Base-by-base conservation (phyloP, 2,329 filamentous ascomycete species). In the Hirsutella thompsonii region DNA sequence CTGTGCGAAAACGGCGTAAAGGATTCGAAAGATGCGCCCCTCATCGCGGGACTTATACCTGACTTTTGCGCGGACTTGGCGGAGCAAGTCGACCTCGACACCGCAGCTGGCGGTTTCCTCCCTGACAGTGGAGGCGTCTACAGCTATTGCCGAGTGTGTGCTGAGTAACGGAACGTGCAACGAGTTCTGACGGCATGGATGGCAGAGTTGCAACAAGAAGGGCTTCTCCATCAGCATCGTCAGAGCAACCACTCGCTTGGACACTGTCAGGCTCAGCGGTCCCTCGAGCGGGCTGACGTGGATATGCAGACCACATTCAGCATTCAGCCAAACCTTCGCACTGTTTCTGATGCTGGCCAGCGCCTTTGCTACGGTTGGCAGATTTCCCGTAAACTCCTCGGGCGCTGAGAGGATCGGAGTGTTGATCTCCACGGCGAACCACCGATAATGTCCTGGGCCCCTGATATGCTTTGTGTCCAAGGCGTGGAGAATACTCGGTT, bases 381-480 rank as follows among this genome's bases (percentile, higher is more conserved):
- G 46, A 9, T 41, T 37, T 9, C 40, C 20, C 13, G 40, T 36
- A 14, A 56, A 45, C 36, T 55, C 49, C 36, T 41, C 33, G 13
- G 42, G 28, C 18, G 20, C 38, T 16, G 30, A 41, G 8, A 56
- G 39, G 16, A 55, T 47, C 13, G 51, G 50, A 35, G 45, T 53
- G 43, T 50, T 56, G 41, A 56, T 41, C 39, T 56, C 54, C 29
- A 47, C 45, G 20, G 47, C 51, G 35, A 45, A 49, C 53, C 51
- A 55, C 36, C 45, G 40, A 40, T 51, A 53, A 3, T 43, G 41
- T 16, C 13, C 2, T 4, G 43, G 41, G 11, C 26, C 34, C 32
- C 38, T 43, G 18, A 42, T 42, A 18, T 5, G 11, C 2, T 28
- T n/a, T 2, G 14, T 11, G 6, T 36, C 19, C 11, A 43, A 3